These are phyloP conservation scores for Fusarium liriodendri DNA, from an alignment of 2,329 filamentous ascomycete species.

Conservation along the genomic window DNA sequence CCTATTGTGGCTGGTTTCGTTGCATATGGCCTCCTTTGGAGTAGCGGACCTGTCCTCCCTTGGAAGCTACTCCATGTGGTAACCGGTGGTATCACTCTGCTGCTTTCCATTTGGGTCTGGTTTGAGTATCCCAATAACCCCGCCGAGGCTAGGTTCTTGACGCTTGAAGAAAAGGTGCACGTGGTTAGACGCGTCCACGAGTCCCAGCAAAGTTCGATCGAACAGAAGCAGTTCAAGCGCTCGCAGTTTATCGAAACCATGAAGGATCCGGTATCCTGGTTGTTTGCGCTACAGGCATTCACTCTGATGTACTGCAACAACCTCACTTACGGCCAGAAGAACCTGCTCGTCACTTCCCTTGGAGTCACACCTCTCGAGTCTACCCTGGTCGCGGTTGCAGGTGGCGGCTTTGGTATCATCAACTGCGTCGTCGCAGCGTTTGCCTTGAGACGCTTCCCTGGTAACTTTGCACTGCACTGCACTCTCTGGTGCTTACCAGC, in stretches of 20 bases:
- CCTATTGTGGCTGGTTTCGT: slow-evolving; percentile 54
- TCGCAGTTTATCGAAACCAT: slow-evolving; percentile 45
- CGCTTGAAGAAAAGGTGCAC: slow-evolving; percentile 54
- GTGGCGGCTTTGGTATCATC: slow-evolving; percentile 49
- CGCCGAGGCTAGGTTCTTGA: slow-evolving; percentile 51
- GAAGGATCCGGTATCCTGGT: slow-evolving; percentile 46
- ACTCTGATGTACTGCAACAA: slow-evolving; percentile 52
- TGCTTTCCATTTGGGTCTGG: slow-evolving; percentile 50
- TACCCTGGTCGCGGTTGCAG: slow-evolving; percentile 52
- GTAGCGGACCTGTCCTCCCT: slow-evolving; percentile 44
- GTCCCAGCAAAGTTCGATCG: slow-evolving; percentile 50
- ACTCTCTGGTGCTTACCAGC: slow-evolving; percentile 42
- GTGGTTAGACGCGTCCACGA: slow-evolving; percentile 48
- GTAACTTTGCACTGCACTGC: slow-evolving; percentile 46
- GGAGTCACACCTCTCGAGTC: slow-evolving; percentile 53
- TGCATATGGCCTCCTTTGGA: slow-evolving; percentile 54
- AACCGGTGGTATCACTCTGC: slow-evolving; percentile 49
- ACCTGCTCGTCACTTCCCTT: slow-evolving; percentile 49
- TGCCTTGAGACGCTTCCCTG: slow-evolving; percentile 45
- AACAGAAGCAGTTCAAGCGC: slow-evolving; percentile 51
- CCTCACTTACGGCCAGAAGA: slow-evolving; percentile 53
- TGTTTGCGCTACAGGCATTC: slow-evolving; percentile 47
- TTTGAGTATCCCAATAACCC: slow-evolving; percentile 54
- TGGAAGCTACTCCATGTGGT: slow-evolving; percentile 55
- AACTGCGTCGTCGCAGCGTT: slow-evolving; percentile 48